phyloP scores from a whole-genome alignment of 192 early-diverging fungal species.

The Backusella psychrophila region DNA sequence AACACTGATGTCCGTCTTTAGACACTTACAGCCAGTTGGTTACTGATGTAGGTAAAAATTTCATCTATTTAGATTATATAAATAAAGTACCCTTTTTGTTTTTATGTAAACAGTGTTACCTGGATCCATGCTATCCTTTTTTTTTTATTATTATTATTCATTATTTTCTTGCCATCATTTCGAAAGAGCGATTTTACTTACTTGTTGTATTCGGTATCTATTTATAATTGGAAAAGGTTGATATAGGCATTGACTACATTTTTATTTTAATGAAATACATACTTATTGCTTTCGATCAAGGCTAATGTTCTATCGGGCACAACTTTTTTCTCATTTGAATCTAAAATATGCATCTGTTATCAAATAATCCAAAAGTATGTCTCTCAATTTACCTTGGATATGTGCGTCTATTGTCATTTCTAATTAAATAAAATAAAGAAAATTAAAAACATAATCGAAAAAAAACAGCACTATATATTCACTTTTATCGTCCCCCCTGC shows the following conservation, averaged over 20 bases:
- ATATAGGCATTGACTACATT: background rate
- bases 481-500: too few relatives aligned
- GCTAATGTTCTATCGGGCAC: background rate
- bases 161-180: background rate
- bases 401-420: background rate
- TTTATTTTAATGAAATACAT: background rate
- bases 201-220: conserved; percentile 31
- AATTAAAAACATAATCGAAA: background rate
- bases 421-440: background rate
- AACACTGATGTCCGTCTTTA: background rate
- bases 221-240: background rate
- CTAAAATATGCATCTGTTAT: background rate
- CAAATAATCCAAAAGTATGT: background rate
- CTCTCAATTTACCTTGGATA: background rate
- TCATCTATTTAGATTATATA: conserved; percentile 2
- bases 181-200: conserved; percentile 6
- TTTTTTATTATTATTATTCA: background rate
- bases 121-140: conserved; percentile 25
- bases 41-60: conserved; percentile 29
- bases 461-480: background rate
- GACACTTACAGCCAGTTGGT: conserved; percentile 23
- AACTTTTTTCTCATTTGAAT: background rate
- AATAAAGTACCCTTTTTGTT: background rate
- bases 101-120: background rate
- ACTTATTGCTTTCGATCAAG: background rate